Conservation (phyloP, 306 rosid genomes). For the Cucumis hystrix region DNA sequence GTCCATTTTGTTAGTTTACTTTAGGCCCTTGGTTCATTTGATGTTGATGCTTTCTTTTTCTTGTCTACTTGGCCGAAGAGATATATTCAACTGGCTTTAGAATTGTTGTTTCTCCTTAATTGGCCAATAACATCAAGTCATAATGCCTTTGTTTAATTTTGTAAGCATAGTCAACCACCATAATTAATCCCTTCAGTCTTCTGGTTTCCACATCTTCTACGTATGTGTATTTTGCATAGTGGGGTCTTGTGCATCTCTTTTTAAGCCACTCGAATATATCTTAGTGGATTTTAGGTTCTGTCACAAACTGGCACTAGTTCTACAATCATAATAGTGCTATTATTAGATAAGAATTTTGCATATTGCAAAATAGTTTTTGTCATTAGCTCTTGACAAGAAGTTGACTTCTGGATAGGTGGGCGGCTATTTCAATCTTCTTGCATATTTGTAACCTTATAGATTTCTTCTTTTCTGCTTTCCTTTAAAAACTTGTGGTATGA, state of each 20-base stretch:
- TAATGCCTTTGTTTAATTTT: not conserved
- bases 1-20: not conserved
- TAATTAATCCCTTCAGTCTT: not conserved
- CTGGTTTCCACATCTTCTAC: not conserved
- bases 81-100: not conserved
- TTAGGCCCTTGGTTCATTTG: not conserved
- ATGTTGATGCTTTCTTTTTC: not conserved
- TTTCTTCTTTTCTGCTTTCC: not conserved
- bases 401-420: not conserved
- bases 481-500: not conserved
- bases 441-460: not conserved
- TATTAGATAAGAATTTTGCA: not conserved
- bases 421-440: not conserved
- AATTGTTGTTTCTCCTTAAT: not conserved
- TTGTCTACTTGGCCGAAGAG: not conserved
- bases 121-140: not conserved
- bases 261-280: not conserved
- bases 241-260: not conserved
- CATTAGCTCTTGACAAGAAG: not conserved
- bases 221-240: not conserved
- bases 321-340: not conserved
- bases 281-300: not conserved
- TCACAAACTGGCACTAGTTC: not conserved
- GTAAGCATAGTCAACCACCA: not conserved
- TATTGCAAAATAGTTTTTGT: not conserved